Conservation (phyloP, 2,329 filamentous ascomycete genomes). For the Blastomyces parvus region DNA sequence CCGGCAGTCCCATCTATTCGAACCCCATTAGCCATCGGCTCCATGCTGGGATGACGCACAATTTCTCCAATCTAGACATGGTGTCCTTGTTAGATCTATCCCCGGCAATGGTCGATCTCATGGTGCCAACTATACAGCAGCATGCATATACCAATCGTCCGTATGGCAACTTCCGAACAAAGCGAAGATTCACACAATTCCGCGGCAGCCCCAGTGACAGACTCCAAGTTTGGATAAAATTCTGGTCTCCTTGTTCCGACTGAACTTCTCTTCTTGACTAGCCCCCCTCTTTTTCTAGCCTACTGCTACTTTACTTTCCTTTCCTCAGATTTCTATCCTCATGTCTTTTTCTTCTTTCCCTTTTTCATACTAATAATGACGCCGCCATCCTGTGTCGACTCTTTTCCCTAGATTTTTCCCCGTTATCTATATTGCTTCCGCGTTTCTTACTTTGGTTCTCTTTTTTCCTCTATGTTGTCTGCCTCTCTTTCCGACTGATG, state of each 20-base stretch:
- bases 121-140: background rate
- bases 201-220: background rate
- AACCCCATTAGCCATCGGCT: background rate
- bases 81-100: background rate
- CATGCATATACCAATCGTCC: background rate
- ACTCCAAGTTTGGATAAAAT: background rate
- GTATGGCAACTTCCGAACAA: background rate
- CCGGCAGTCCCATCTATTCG: background rate
- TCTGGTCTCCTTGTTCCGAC: background rate
- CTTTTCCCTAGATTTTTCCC: background rate
- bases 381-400: conserved; percentile 6
- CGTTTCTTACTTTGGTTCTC: background rate
- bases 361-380: conserved; percentile 5
- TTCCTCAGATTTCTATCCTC: background rate
- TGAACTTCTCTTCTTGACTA: background rate
- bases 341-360: background rate
- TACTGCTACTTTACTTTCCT: background rate
- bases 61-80: too few relatives aligned
- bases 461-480: background rate
- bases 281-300: background rate
- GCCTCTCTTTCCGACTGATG: background rate
- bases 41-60: background rate
- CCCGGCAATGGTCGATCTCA: background rate
- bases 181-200: background rate
- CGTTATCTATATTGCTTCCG: background rate